phyloP scores from a whole-genome alignment of 345 rosid species.

The Cardamine chenopodiifolia region DNA sequence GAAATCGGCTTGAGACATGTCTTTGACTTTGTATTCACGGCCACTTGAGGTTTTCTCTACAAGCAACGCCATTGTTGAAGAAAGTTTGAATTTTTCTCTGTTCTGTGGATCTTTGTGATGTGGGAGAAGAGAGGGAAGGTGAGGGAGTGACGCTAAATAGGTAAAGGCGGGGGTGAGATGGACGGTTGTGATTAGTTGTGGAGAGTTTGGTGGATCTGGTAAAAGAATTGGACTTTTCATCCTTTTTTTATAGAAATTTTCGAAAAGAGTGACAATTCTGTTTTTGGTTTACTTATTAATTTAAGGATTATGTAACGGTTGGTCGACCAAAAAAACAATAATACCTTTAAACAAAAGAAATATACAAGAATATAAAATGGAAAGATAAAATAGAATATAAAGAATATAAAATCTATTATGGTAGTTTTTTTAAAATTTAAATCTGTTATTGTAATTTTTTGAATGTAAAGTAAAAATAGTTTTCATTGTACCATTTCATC shows the following conservation, averaged over 20 bases:
- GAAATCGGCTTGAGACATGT: constrained; percentile 93
- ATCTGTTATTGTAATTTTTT: too few relatives aligned
- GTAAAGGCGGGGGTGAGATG: constrained; percentile 29
- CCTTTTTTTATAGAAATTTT: constrained; percentile 13
- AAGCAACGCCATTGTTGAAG: constrained; percentile 58
- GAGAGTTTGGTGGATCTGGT: constrained; percentile 48
- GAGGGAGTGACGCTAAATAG: constrained; percentile 28
- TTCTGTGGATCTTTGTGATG: neutral
- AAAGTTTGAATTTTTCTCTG: neutral
- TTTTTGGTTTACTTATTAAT: constrained; percentile 5
- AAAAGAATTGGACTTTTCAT: constrained; percentile 34
- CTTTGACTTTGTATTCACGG: constrained; percentile 92
- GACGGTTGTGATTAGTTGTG: constrained; percentile 23
- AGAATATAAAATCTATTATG: too few relatives aligned
- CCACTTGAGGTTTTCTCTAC: constrained; percentile 84
- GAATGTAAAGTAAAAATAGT: neutral
- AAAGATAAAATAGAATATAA: neutral
- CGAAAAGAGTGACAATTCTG: constrained; percentile 9
- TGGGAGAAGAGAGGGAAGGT: constrained; percentile 22
- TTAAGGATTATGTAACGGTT: neutral
- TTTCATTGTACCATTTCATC: too few relatives aligned
- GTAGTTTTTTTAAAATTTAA: too few relatives aligned
- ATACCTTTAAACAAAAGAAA: neutral
- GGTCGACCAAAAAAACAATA: neutral
- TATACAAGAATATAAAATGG: neutral